Evolutionary conservation across 2,329 filamentous ascomycete genomes (phyloP), one percentile per base, ranked within the genome.

Genomic region (Phialophora macrospora): DNA sequence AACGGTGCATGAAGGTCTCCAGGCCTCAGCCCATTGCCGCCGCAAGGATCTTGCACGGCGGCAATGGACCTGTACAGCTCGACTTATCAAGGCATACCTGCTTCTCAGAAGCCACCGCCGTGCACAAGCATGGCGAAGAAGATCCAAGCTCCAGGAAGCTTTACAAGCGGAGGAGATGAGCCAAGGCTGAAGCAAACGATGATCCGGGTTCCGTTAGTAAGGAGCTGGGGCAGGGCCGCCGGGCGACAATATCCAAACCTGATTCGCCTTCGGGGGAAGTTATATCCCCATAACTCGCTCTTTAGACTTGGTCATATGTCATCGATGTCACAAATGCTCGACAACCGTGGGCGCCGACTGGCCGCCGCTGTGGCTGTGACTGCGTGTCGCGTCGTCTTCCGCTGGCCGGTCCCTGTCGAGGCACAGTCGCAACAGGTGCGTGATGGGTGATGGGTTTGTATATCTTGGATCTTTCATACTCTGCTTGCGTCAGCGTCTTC

Each of bases 401-500:
- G 20, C 48, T 4, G 9, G 9, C 24, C 24, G 4, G 24, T 22
- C 48, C 20, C 20, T 20, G 20, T 20, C 46, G 48, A 51, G 48
- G 48, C 48, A 9, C 48, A 51, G 20, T 26, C 48, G 44, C 48
- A 26, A 3, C 8, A 51, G 48, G 11, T 44, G 38, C 48, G 1
- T 51, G 48, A 11, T 28, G 48, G 11, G 20, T 51, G 22, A 28
- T 7, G 17, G 46, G 24, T 51, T 28, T 51, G 48, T 51, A 51
- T 51, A 51, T 28, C 48, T 51, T 22, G 20, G 9, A 51, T 17
- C 6, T 26, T 51, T 26, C 48, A 51, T 14, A 51, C 22, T 51
- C 48, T 34, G 28, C 11, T 28, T 55, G 52, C 52, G 52, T 55
- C 52, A 55, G 52, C n/a, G 17, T 55, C 28, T 54, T 28, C 52